These are phyloP conservation scores for Fusarium euwallaceae DNA, from an alignment of 2,329 filamentous ascomycete genomes.

Conservation along the genomic window DNA sequence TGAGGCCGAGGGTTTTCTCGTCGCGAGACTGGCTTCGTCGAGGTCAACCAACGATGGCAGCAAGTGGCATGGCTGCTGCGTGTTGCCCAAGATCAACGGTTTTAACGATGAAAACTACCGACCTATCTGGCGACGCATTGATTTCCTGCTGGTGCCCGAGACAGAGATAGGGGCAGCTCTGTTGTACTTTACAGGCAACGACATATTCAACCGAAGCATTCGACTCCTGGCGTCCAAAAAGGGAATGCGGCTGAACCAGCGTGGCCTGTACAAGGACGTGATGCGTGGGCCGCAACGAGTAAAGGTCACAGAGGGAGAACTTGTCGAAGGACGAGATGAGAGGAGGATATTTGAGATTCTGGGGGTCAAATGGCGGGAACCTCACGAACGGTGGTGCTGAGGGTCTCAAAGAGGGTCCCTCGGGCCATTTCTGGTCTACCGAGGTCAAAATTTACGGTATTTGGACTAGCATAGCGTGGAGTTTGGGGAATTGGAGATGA, in stretches of 20 bases:
- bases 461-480: constrained; percentile 21
- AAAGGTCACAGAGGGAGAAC: constrained; percentile 74
- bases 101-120: constrained; percentile 51
- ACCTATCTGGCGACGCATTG: constrained; percentile 81
- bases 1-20: constrained; percentile 73
- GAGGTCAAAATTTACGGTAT: constrained; percentile 38
- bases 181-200: constrained; percentile 96
- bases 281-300: constrained; percentile 68
- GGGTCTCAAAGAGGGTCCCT: constrained; percentile 20
- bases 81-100: constrained; percentile 65
- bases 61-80: constrained; percentile 91
- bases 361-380: constrained; percentile 86
- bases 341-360: constrained; percentile 84
- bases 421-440: constrained; percentile 27
- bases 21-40: constrained; percentile 74
- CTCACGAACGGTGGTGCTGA: constrained; percentile 81
- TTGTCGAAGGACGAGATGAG: constrained; percentile 83
- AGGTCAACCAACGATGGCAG: constrained; percentile 66
- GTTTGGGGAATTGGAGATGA: constrained; percentile 22
- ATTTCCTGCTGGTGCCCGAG: constrained; percentile 86
- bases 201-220: constrained; percentile 92
- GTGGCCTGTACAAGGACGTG: constrained; percentile 80
- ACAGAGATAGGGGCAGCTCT: constrained; percentile 85
- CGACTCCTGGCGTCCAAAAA: constrained; percentile 83
- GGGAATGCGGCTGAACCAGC: constrained; percentile 87